A percentile compares a stretch with the other conserved stretches of the same genome.
Conservation (phyloP, 805 yeast genomes). For the Wickerhamomyces kurtzmanii region DNA sequence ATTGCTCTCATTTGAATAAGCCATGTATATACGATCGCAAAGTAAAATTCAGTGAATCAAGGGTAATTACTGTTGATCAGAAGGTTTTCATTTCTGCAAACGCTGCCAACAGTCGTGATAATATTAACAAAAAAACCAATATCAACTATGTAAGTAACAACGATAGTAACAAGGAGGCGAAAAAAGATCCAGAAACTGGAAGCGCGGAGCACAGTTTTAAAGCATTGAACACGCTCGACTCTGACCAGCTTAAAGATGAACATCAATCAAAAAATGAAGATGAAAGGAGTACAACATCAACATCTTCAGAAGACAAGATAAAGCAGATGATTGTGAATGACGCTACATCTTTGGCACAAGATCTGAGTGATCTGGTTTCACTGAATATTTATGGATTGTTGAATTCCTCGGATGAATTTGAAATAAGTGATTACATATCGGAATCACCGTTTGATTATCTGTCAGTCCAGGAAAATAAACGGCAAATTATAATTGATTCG, state of each 20-base stretch:
- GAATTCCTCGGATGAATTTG: constrained; percentile 9
- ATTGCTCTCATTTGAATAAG: constrained; percentile 26
- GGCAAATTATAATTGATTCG: constrained; percentile 11
- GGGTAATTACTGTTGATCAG: constrained; percentile 5
- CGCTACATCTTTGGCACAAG: constrained; percentile 13
- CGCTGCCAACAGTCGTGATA: background rate
- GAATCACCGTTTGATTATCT: constrained; percentile 9
- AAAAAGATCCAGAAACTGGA: too few species aligned
- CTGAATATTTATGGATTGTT: too few species aligned
- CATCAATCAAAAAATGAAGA: too few species aligned
- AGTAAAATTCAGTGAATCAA: constrained; percentile 11
- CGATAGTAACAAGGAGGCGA: too few species aligned
- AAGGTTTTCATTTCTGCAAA: too few species aligned
- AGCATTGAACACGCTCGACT: too few species aligned
- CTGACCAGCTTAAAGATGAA: background rate
- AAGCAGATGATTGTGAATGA: constrained; percentile 11
- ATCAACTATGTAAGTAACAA: too few species aligned
- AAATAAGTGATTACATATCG: constrained; percentile 9
- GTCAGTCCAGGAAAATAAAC: too few species aligned
- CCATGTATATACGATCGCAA: constrained; percentile 25
- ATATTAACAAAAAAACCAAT: too few species aligned
- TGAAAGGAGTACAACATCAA: too few species aligned
- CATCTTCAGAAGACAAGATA: constrained; percentile 9
- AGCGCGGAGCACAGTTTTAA: too few species aligned
- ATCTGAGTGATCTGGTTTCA: constrained; percentile 13